Base-by-base conservation (phyloP, 1,139 yeast genomes). In the Yamadazyma aaseri region DNA sequence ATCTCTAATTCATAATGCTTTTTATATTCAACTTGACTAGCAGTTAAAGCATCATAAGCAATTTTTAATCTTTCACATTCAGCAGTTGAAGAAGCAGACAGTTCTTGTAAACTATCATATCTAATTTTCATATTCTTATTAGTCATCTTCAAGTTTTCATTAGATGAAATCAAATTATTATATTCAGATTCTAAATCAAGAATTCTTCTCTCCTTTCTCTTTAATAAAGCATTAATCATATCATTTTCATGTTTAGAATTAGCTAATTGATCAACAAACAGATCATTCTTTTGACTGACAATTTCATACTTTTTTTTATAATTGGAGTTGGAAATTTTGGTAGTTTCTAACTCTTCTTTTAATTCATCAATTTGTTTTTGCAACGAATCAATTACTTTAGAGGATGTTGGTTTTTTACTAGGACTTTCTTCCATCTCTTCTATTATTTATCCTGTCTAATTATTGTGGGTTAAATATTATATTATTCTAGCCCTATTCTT, bases 181-280 rank as follows among this genome's bases (percentile, higher is more conserved):
- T 72, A 59, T 47, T 78, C 79, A 27, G 63, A 63, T 52, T 83
- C 87, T 46, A 81, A 56, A 49, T 81, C 89, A 26, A 65, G 49
- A 28, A 82, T 72, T 39, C 86, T 61, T 39, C 87, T 65, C 49
- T 81, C 82, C 50, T 81, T 81, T 40, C 89, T 61, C 44, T 72
- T 78, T 44, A 81, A 59, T 43, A 81, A 56, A 0, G 86, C 79
- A 45, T 71, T 76, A 28, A 81, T 65, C 63, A 81, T 79, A 47
- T 81, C 86, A 47, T 78, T 79, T 47, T 82, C 86, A 51, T 81
- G 86, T 53, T 80, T 81, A 20, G 81, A 66, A 46, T 81, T 81
- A 26, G 86, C 81, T 44, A 80, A 59, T 51, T 78, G 86, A 49
- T 83, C 90, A 28, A 79, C 70, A 39, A 77, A 65, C 38, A 75